Base-by-base conservation (phyloP, 495 filamentous ascomycete genomes). In the Aspergillus haitiensis region DNA sequence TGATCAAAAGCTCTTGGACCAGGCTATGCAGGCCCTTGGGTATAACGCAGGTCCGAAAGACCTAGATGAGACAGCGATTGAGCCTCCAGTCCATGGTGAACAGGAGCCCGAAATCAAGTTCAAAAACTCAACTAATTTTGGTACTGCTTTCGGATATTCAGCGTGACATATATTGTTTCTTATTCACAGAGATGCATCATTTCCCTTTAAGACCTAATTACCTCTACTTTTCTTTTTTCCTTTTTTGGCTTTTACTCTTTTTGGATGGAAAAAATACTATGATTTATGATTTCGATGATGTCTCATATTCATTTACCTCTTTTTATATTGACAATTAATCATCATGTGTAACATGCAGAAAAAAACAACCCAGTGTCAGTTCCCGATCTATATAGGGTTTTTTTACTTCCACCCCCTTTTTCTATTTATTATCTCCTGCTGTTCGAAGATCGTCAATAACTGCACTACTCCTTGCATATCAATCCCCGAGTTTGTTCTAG, bases 81-180 rank as follows among this genome's bases (percentile, higher is more conserved):
- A 75, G 35, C 16, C 61, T 12, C 55, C 67, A 62, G 54, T 59
- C 50, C 70, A 71, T 34, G 73, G 69, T 5, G 74, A 80, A n/a
- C 76, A 78, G 51, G 82, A 84, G 12, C 76, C 85, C 21, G 80
- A 82, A 39, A 70, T 87, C 40, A 86, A 80, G 67, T 72, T 88
- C 61, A 86, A 77, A 56, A 72, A 72, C 13, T 78, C 79, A n/a
- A 83, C 72, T 49, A 88, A 88, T 67, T 88, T 88, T 73, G 85
- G 85, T 40, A 77, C 75, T 27, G 77, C 75, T 7, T 80, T 78
- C 71, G 77, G 77, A 63, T 47, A 65, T 48, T 66, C 70, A 15
- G 64, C 12, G 45, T 57, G 55, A 58, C 31, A 27, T 52, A 11
- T 16, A 21, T 36, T 52, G 10, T 15, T 46, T 18, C 8, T 57